Conservation (phyloP, 2,329 filamentous ascomycete genomes). For the Penicillium paneum region DNA sequence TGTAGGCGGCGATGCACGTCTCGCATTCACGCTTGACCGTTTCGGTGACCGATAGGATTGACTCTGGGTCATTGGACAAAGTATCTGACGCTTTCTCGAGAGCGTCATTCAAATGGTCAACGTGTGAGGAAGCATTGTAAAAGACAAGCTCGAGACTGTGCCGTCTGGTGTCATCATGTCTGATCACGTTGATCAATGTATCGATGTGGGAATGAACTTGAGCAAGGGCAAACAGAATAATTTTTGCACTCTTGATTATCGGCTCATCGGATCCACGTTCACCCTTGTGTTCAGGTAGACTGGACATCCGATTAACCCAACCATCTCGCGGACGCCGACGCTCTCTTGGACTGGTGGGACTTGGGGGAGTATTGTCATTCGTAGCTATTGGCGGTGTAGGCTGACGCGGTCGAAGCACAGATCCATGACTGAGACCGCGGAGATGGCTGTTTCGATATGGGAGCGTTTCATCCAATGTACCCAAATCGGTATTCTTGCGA, state of each 20-base stretch:
- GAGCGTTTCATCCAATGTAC: constrained; percentile 52
- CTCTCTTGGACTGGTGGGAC: constrained; percentile 45
- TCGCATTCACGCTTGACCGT: constrained; percentile 47
- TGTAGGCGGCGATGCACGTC: constrained; percentile 51
- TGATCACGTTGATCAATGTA: constrained; percentile 47
- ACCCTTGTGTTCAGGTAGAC: constrained; percentile 55
- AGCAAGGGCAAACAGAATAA: constrained; percentile 54
- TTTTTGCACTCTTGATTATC: constrained; percentile 55
- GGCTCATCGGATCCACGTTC: constrained; percentile 48
- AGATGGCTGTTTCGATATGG: constrained; percentile 54
- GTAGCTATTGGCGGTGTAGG: constrained; percentile 27
- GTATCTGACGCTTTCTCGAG: constrained; percentile 50
- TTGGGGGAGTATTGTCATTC: constrained; percentile 42
- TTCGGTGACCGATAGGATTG: constrained; percentile 39
- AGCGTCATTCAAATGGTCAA: constrained; percentile 56
- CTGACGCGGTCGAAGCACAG: constrained; percentile 43
- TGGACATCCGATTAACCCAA: constrained; percentile 53
- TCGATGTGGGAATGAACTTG: constrained; percentile 50
- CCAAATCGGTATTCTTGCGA: constrained; percentile 54
- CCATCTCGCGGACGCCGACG: constrained; percentile 42
- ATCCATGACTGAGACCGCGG: constrained; percentile 57
- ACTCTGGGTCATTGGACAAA: constrained; percentile 51
- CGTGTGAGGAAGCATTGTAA: constrained; percentile 54
- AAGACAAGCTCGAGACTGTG: constrained; percentile 56
- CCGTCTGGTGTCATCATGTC: constrained; percentile 46